Conservation (phyloP, 768 basidiomycete genomes). For the Boletellus ananas region DNA sequence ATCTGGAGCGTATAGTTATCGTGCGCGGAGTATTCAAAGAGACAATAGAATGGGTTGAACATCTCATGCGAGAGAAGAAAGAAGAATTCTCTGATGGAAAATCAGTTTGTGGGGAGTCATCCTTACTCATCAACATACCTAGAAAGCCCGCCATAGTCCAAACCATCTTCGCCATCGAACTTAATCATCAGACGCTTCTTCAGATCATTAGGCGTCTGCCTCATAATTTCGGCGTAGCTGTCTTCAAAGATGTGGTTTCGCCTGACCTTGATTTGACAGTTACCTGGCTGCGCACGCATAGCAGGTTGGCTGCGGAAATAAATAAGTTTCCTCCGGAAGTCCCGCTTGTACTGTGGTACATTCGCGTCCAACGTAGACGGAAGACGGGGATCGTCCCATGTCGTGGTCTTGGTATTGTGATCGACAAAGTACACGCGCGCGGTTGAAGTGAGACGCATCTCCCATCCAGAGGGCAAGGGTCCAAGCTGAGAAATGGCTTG, state of each 20-base stretch:
- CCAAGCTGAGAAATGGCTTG: conserved; percentile 97
- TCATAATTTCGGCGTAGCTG: conserved; percentile 99
- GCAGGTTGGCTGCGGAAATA: conserved; percentile 99
- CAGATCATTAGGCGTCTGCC: conserved; percentile 95
- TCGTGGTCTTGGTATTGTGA: conserved; percentile 99
- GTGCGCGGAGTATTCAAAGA: conserved; percentile 99
- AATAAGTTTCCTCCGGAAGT: conserved; percentile 98
- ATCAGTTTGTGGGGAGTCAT: conserved; percentile 5
- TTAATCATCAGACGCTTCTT: conserved; percentile 99
- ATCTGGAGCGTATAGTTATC: conserved; percentile 99
- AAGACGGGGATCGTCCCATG: conserved; percentile 97
- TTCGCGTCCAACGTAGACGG: conserved; percentile 95
- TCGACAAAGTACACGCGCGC: conserved; percentile 99
- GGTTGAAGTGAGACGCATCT: conserved; percentile 98
- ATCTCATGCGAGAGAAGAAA: conserved; percentile 99
- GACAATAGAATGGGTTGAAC: conserved; percentile 99
- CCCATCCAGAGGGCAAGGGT: conserved; percentile 97
- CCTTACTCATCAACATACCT: conserved; percentile 49
- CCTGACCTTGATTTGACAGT: conserved; percentile 98
- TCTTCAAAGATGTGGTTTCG: conserved; percentile 99
- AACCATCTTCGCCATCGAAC: conserved; percentile 97
- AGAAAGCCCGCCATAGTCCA: conserved; percentile 97
- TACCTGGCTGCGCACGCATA: conserved; percentile 96
- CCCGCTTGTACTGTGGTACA: conserved; percentile 99
- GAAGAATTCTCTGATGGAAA: conserved; percentile 85